Evolutionary conservation across 208 protist genomes (phyloP), one percentile per base, ranked within the genome.

Genomic region (Acanthamoeba healyi): DNA sequence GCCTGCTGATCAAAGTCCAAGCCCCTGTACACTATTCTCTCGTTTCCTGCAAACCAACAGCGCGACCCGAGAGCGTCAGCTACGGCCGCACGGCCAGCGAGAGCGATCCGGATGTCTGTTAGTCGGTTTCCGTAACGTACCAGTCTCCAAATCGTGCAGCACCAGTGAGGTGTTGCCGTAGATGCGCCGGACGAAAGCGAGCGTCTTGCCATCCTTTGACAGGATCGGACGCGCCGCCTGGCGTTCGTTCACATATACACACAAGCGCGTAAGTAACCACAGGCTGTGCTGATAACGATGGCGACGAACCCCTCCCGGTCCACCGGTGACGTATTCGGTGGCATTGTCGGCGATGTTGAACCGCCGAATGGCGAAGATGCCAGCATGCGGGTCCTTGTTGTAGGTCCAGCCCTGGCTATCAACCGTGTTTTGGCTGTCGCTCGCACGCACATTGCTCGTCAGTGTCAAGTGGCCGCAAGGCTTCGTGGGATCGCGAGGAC

Each of bases 1-100:
- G 42, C 84, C 84, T 91, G 84, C 63, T 91, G 84, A 19, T 91
- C 84, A 26, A 84, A 84, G 5, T 40, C 74, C n/a, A 84, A 22
- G 0, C 26, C 26, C n/a, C 44, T 34, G 74, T 84, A 84, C 42
- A 56, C 74, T 1, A 84, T 56, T 19, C 34, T 46, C 26, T 84
- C 74, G 74, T 84, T 84, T 10, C 74, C 74, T 56, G 44, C 44
- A 49, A 49, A 49, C 44, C 44, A 49, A n/a, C n/a, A n/a, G n/a
- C n/a, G n/a, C n/a, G n/a, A n/a, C n/a, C n/a, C n/a, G n/a, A n/a
- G n/a, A n/a, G n/a, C n/a, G n/a, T n/a, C n/a, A n/a, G n/a, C n/a
- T n/a, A n/a, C n/a, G n/a, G n/a, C n/a, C n/a, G n/a, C n/a, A n/a
- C 44, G 44, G 44, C 44, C 44, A 49, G 44, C 44, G 44, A 36